Base-by-base conservation (phyloP, 768 basidiomycete species). In the Phlebiopsis gigantea region DNA sequence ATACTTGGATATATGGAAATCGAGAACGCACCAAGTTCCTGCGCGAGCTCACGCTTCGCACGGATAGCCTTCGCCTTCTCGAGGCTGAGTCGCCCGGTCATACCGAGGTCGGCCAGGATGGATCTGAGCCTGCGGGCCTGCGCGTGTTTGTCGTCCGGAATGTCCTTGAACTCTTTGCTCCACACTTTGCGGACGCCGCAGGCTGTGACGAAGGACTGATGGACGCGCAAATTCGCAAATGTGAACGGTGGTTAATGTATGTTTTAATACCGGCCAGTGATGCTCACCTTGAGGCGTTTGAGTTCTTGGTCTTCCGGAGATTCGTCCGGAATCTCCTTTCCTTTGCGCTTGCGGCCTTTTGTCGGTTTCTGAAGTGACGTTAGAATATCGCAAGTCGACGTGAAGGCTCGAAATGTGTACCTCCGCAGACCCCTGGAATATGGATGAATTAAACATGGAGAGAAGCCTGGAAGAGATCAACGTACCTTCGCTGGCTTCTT, bases 21-120 rank as follows among this genome's bases (percentile, higher is more conserved):
- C 12, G 5, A 21, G 24, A 14, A 47, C 34, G 46, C 61, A 94
- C 92, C 79, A 19, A 93, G 76, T 65, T 94, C 91, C 57, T 90
- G 76, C 22, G 81, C 86, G 5, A 92, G 67, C 66, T 94, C 94
- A 45, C 91, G 75, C 65, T 81, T 81, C 68, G 76, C 81, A 58
- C 79, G 87, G 62, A 95, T 87, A 2, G 75, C 72, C 62, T 82
- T 89, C 4, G 93, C 93, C 71, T 94, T 87, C 53, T 90, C 91
- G 64, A 91, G 63, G 58, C 83, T 93, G 65, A 85, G 74, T 22
- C 86, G 79, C 1, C 89, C 88, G 0, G 75, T 80, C 90, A 94
- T 95, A 0, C 92, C 92, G 28, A 93, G 75, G 4, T 85, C 87
- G 24, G 73, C 65, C 7, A 93, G 75, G 12, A 88, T 84, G 56